Percentiles rank a stretch among this genome's conserved stretches.
phyloP scores from a whole-genome alignment of 208 protist genomes.

The Leishmania arabica region DNA sequence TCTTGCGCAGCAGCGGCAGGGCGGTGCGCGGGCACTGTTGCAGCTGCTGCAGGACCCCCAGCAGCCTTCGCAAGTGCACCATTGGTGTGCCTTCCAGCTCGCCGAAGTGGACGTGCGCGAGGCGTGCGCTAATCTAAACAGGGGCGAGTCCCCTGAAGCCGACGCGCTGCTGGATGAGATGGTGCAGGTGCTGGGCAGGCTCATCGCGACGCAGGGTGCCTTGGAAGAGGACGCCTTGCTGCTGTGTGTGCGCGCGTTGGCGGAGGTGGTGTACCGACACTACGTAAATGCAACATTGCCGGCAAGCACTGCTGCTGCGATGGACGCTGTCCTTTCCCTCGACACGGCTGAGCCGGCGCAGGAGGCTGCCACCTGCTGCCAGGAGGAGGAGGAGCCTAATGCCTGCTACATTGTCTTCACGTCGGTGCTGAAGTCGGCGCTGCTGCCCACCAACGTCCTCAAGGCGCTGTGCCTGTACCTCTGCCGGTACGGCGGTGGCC shows the following conservation, averaged over 20 bases:
- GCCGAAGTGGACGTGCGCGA: constrained; percentile 35
- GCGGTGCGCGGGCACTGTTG: constrained; percentile 45
- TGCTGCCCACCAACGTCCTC: constrained; percentile 50
- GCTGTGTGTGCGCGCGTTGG: constrained; percentile 58
- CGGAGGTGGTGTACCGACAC: constrained; percentile 27
- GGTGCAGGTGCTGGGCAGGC: constrained; percentile 34
- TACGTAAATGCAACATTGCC: not conserved
- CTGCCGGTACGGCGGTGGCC: constrained; percentile 59
- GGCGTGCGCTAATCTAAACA: constrained; percentile 21
- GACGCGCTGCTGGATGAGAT: constrained; percentile 44
- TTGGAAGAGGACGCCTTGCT: constrained; percentile 58
- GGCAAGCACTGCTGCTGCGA: not conserved
- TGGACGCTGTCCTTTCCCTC: constrained; percentile 1
- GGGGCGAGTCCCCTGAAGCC: not conserved
- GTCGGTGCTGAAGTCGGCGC: constrained; percentile 42
- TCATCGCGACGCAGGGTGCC: constrained; percentile 32
- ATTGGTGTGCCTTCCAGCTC: constrained; percentile 44
- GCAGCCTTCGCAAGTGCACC: constrained; percentile 28
- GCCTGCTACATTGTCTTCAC: constrained; percentile 56
- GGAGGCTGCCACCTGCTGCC: constrained; percentile 55
- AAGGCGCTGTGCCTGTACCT: constrained; percentile 60
- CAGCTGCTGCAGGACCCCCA: constrained; percentile 18
- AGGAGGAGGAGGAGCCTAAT: constrained; percentile 29
- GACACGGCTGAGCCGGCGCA: constrained; percentile 1
- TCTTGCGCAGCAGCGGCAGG: constrained; percentile 46